Evolutionary conservation across 2,329 filamentous ascomycete genomes (phyloP).

Genomic region (Colletotrichum sp.): DNA sequence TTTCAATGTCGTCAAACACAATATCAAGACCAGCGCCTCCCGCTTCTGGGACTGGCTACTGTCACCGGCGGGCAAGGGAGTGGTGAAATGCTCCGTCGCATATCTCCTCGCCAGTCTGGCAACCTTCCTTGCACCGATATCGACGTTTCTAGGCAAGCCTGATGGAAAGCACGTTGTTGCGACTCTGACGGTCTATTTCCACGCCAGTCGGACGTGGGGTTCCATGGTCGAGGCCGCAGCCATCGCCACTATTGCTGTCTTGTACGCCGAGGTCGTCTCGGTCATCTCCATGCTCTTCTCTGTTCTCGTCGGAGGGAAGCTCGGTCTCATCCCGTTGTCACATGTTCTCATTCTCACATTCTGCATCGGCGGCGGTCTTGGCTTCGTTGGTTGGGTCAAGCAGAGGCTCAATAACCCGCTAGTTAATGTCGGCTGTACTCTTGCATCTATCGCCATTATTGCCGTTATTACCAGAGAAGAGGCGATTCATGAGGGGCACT

Average conservation of each 20-base stretch:
- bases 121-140: constrained; percentile 79
- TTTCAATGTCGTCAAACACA: constrained; percentile 37
- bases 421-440: constrained; percentile 83
- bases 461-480: constrained; percentile 92
- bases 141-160: constrained; percentile 76
- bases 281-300: constrained; percentile 89
- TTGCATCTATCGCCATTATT: constrained; percentile 88
- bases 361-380: constrained; percentile 85
- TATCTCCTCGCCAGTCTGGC: constrained; percentile 87
- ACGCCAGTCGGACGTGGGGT: constrained; percentile 83
- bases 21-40: constrained; percentile 40
- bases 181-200: constrained; percentile 94
- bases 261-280: constrained; percentile 73
- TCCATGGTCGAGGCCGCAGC: constrained; percentile 88
- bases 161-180: constrained; percentile 95
- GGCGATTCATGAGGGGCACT: constrained; percentile 80
- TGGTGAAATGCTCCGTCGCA: constrained; percentile 90
- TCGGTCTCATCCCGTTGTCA: constrained; percentile 72
- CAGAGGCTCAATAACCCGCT: constrained; percentile 78
- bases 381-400: constrained; percentile 88
- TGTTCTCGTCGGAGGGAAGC: constrained; percentile 59
- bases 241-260: constrained; percentile 77
- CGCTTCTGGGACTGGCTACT: constrained; percentile 63
- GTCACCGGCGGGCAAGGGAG: constrained; percentile 77
- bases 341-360: constrained; percentile 81